Percentiles rank a stretch among this genome's conserved stretches.
These are phyloP conservation scores for Populus ilicifolia DNA, from an alignment of 345 rosid species.

Conservation along the genomic window DNA sequence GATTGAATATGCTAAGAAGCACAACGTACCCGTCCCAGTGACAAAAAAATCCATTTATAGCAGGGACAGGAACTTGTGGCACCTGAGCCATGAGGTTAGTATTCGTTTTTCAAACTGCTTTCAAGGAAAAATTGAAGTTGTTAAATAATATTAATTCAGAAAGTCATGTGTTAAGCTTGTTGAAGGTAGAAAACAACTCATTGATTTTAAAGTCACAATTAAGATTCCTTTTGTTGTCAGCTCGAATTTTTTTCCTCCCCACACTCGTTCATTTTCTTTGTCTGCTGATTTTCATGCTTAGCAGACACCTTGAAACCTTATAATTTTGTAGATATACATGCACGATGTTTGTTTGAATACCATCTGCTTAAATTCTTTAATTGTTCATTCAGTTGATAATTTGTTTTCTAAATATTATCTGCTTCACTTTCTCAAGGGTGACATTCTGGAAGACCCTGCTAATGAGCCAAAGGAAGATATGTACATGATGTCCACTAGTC, in stretches of 20 bases:
- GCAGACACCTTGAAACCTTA: not conserved
- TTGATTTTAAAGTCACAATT: not conserved
- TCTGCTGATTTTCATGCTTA: not conserved
- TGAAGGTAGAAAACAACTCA: not conserved
- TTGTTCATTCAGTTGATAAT: not conserved
- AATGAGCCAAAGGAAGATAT: slow-evolving; percentile 87
- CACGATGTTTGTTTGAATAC: not conserved
- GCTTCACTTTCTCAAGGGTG: slow-evolving; percentile 51
- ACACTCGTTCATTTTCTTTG: not conserved
- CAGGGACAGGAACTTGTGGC: slow-evolving; percentile 94
- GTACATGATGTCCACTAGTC: slow-evolving; percentile 92
- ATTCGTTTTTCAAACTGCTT: not conserved
- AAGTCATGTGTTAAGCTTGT: not conserved
- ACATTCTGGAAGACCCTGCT: slow-evolving; percentile 89
- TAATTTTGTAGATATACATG: not conserved
- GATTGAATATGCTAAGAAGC: slow-evolving; percentile 90
- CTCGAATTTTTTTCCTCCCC: not conserved
- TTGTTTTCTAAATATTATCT: not conserved
- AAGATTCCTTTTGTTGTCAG: not conserved
- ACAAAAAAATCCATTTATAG: slow-evolving; percentile 96
- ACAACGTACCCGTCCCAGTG: slow-evolving; percentile 86
- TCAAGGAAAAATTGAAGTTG: not conserved
- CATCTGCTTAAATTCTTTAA: not conserved
- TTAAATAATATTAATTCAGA: not conserved
- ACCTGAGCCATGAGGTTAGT: slow-evolving; percentile 86